A percentile compares a stretch with the other conserved stretches of the same genome.
phyloP scores from a whole-genome alignment of 139 green algal genomes.

The Asterochloris sp. region DNA sequence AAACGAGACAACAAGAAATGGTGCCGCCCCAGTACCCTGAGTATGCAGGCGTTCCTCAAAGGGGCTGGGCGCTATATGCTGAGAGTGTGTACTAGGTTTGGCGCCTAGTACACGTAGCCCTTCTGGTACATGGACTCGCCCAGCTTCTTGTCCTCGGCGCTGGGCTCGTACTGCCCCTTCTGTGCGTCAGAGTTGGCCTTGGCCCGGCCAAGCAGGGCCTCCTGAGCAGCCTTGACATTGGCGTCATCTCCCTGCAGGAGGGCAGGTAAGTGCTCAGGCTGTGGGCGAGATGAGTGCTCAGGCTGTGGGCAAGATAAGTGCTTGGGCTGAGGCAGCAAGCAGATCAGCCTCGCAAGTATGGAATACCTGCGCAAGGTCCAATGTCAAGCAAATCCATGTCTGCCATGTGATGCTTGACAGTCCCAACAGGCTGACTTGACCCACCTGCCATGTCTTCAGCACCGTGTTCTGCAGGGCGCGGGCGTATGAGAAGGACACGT shows the following conservation, averaged over 20 bases:
- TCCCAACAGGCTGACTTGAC: too few relatives aligned
- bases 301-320: neutral
- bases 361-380: slow-evolving; percentile 35
- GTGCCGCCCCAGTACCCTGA: too few relatives aligned
- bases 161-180: slow-evolving; percentile 92
- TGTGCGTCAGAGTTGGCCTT: slow-evolving; percentile 94
- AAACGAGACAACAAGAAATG: too few relatives aligned
- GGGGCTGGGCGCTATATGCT: too few relatives aligned
- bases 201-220: slow-evolving; percentile 89
- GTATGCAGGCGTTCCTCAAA: too few relatives aligned
- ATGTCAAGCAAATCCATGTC: too few relatives aligned
- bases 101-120: slow-evolving; percentile 88
- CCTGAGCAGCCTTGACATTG: slow-evolving; percentile 86
- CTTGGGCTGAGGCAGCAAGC: neutral
- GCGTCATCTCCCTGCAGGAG: slow-evolving; percentile 76
- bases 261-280: neutral
- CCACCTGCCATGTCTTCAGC: slow-evolving; percentile 70
- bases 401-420: too few relatives aligned
- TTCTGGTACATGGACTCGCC: slow-evolving; percentile 92
- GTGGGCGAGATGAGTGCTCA: neutral
- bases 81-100: too few relatives aligned
- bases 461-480: slow-evolving; percentile 90
- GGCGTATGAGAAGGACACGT: slow-evolving; percentile 99
- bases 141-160: slow-evolving; percentile 61
- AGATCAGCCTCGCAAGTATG: slow-evolving; percentile 28